phyloP scores from a whole-genome alignment of 2,329 filamentous ascomycete species.

The Lasiodiplodia sp. region DNA sequence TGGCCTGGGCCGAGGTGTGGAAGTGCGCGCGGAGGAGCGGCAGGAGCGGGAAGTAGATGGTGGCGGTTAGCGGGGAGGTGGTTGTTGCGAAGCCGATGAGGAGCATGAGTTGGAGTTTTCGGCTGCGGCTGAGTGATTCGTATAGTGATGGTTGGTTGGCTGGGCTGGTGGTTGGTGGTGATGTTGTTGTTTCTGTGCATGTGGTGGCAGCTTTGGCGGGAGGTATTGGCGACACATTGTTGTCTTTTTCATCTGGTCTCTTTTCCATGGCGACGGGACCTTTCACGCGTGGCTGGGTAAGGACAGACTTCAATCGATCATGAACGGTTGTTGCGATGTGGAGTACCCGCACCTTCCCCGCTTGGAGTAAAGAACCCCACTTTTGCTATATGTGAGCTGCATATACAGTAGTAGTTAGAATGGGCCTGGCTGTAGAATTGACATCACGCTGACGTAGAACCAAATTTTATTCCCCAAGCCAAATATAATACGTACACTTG shows the following conservation, averaged over 20 bases:
- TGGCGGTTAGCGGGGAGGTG: background rate
- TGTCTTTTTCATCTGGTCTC: background rate
- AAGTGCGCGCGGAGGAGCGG: background rate
- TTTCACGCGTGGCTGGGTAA: background rate
- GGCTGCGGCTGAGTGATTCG: background rate
- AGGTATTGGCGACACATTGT: too few relatives aligned
- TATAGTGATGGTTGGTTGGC: background rate
- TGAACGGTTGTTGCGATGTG: background rate
- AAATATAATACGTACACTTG: too few relatives aligned
- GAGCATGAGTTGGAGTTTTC: background rate
- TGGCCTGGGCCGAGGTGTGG: background rate
- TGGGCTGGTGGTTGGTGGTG: background rate
- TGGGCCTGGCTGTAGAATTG: background rate
- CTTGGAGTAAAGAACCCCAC: background rate
- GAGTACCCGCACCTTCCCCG: background rate
- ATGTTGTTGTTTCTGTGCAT: background rate
- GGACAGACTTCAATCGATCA: background rate
- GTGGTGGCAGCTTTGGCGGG: background rate
- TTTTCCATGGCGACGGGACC: background rate
- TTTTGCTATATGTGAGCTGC: background rate
- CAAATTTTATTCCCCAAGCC: too few relatives aligned
- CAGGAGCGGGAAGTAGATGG: background rate
- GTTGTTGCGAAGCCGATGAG: background rate
- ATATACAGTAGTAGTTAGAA: background rate
- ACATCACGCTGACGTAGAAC: background rate